Evolutionary conservation across 2,329 filamentous ascomycete genomes (phyloP), one percentile per base, ranked within the genome.

Genomic region (Penicillium paneum): DNA sequence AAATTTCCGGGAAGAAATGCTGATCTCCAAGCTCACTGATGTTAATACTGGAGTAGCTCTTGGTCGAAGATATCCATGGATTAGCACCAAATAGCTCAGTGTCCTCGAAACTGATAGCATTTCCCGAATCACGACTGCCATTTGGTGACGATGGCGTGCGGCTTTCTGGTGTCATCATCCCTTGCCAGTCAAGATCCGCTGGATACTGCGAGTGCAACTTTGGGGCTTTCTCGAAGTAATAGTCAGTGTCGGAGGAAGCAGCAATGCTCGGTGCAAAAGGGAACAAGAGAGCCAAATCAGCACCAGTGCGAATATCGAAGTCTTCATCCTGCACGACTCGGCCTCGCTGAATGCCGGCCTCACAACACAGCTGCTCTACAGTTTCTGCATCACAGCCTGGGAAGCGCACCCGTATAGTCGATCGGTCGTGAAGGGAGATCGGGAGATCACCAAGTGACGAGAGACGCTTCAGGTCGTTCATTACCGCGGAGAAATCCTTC

Each of bases 361-460:
- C 94, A 43, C 90, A 85, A 70, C 92, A 97, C 1, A 99, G 81
- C 3, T 81, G 79, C 68, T 96, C 90, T 0, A 96, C 88, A 0
- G 89, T 90, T 15, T 87, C 83, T 0, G 85, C 85, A 66, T 97
- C 93, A 58, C 94, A 92, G 3, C 94, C 94, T 0, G 92, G 91
- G 67, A 99, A 97, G 29, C 91, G 87, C 2, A 97, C 85, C 32
- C 91, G 85, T 4, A 97, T 76, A 0, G 83, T 82, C 2, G 84
- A 84, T 32, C 81, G 78, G 35, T 83, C 81, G 50, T 90, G 84
- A 49, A 96, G 81, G 0, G 84, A 80, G 32, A 97, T 84, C 0
- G 93, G 91, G 19, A 99, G 76, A 67, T 97, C 91, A 1, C 94
- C 94, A 1, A 97, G 73, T 0, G 80, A 76, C 0, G 91, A 83